These are phyloP conservation scores for Vigna trinervia DNA, from an alignment of 306 rosid genomes.

Conservation along the genomic window DNA sequence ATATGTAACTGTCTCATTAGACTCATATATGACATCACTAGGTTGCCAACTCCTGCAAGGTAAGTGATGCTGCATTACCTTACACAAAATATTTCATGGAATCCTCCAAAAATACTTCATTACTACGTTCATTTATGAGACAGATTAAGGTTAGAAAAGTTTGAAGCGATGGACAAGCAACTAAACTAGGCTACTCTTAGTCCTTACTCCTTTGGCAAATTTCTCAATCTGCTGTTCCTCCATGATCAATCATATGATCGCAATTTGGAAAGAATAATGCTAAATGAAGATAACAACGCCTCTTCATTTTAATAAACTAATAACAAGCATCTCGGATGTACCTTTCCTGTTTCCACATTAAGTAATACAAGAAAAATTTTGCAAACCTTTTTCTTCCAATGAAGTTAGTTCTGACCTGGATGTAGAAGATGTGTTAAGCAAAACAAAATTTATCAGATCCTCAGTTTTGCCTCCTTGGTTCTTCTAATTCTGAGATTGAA, in stretches of 20 bases:
- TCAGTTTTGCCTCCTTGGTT: conserved; percentile 52
- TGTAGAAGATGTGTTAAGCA: conserved; percentile 36
- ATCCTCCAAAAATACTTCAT: conserved; percentile 23
- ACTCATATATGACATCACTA: too few species aligned
- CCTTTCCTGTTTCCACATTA: conserved; percentile 32
- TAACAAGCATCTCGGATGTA: conserved; percentile 22
- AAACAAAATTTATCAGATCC: conserved; percentile 51
- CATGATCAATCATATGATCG: background rate
- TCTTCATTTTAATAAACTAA: conserved; percentile 14
- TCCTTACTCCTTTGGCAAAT: conserved; percentile 23
- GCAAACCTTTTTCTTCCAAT: conserved; percentile 1
- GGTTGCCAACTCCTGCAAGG: too few species aligned
- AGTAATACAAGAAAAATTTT: conserved; percentile 25
- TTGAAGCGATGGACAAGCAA: conserved; percentile 20
- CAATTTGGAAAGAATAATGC: conserved; percentile 22
- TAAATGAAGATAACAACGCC: conserved; percentile 15
- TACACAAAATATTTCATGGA: background rate
- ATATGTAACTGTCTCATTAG: too few species aligned
- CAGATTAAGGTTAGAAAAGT: background rate
- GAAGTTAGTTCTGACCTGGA: conserved; percentile 48
- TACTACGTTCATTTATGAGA: conserved; percentile 5
- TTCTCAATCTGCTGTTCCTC: conserved; percentile 17
- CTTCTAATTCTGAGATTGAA: conserved; percentile 55
- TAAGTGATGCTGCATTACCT: conserved; percentile 1
- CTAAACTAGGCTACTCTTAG: conserved; percentile 29